These are phyloP conservation scores for Zangia roseola DNA, from an alignment of 768 basidiomycete genomes.

Conservation along the genomic window DNA sequence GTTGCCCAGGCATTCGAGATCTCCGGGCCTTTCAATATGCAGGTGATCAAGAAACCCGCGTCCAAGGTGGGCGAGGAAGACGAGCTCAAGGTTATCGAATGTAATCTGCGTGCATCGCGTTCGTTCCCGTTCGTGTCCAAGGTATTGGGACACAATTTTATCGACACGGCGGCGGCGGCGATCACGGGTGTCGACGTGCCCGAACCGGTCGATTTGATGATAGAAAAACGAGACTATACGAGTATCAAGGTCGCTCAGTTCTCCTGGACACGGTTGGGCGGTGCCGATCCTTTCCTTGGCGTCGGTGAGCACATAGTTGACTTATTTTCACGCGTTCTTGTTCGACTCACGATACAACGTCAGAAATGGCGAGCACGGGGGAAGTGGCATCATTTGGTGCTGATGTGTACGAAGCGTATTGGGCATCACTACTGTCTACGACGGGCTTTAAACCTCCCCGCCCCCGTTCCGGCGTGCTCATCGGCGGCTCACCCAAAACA, in stretches of 20 bases:
- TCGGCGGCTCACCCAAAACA: constrained; percentile 86
- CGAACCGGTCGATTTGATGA: constrained; percentile 89
- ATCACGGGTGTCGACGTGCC: constrained; percentile 89
- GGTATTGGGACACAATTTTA: constrained; percentile 96
- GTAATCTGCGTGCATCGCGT: constrained; percentile 95
- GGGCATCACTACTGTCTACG: constrained; percentile 90
- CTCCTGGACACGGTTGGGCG: constrained; percentile 94
- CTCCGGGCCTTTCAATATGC: constrained; percentile 99
- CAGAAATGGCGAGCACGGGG: constrained; percentile 98
- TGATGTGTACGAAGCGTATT: constrained; percentile 93
- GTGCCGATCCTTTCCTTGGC: constrained; percentile 95
- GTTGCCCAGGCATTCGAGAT: constrained; percentile 95
- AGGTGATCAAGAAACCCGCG: constrained; percentile 84
- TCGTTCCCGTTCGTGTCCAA: constrained; percentile 99
- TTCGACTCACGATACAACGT: neutral
- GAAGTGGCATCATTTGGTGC: constrained; percentile 96
- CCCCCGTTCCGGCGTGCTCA: constrained; percentile 80
- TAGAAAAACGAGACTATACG: constrained; percentile 82
- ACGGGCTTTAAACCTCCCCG: constrained; percentile 93
- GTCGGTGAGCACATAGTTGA: constrained; percentile 70
- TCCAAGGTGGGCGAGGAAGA: constrained; percentile 51
- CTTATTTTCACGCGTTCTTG: neutral
- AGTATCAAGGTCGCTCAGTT: constrained; percentile 98
- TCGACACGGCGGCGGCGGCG: constrained; percentile 90
- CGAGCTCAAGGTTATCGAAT: constrained; percentile 96